Conservation (phyloP, 495 filamentous ascomycete genomes). For the Annulohypoxylon bovei region DNA sequence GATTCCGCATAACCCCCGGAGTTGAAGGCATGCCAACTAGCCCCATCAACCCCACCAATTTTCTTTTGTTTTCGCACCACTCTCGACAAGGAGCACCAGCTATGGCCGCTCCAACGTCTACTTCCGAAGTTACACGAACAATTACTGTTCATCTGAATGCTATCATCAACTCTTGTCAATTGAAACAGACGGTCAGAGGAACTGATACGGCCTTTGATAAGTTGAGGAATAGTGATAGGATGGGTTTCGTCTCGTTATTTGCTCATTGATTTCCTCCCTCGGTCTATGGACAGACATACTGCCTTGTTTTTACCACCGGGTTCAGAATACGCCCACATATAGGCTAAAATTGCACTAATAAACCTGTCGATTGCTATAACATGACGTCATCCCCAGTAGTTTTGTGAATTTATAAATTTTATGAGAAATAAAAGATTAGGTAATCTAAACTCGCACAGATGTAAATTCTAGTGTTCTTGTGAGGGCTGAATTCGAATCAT, state of each 20-base stretch:
- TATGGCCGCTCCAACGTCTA: background rate
- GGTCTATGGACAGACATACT: background rate
- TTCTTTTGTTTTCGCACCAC: background rate
- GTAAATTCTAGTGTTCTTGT: background rate
- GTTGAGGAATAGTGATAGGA: background rate
- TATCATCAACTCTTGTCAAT: background rate
- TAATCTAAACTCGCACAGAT: background rate
- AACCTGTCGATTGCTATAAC: background rate
- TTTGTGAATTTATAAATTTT: background rate
- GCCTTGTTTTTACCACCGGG: conserved; percentile 3
- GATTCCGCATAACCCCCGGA: background rate
- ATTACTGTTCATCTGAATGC: background rate
- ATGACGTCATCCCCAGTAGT: background rate
- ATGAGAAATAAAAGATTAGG: background rate
- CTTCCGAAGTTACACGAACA: background rate
- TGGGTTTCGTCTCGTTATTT: background rate
- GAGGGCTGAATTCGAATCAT: background rate
- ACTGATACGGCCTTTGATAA: background rate
- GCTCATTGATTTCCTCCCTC: background rate
- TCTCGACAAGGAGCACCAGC: background rate
- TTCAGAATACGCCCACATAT: background rate
- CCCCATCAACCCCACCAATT: too few species aligned
- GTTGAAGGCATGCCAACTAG: background rate
- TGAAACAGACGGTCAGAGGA: background rate
- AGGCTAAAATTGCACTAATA: background rate